Base-by-base conservation (phyloP, 371 early-diverging fungal species). In the Synchytrium microbalum region DNA sequence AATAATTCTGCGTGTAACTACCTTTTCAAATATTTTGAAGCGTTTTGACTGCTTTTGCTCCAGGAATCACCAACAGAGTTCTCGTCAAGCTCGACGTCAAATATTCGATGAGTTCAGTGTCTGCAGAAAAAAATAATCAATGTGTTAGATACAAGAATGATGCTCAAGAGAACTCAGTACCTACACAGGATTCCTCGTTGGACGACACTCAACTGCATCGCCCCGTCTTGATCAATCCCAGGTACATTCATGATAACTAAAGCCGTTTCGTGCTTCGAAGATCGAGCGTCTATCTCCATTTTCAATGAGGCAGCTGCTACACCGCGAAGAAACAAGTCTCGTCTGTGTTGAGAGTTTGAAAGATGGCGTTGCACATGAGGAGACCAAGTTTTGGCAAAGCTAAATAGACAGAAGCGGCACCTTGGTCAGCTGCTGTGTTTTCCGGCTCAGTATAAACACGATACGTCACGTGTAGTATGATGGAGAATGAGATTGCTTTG, bases 231-330 rank as follows among this genome's bases (percentile, higher is more conserved):
- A 19, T 38, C 46, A 38, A 38, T 19, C 24, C 23, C 56, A 24
- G 56, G 56, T 28, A 55, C 28, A 28, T 55, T 55, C 28, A 55
- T 55, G 24, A 55, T 55, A 24, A 55, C 56, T 28, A 55, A 24
- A 28, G 23, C 56, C 5, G 56, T 55, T 13, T 55, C 25, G 13
- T 8, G 5, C 13, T 24, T 28, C 5, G 25, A 5, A 55, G 13
- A 13, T n/a, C 28, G 56, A 13, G 23, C 8, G 8, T 55, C 56
- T 24, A 55, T n/a, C 13, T n/a, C 56, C 5, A 8, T 8, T 28
- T 55, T 55, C 56, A 55, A 55, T 24, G 23, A 28, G 13, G 56
- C 8, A 5, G 28, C 56, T 8, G 56, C 24, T 13, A 13, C 13
- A 55, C 13, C 56, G 5, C 28, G 23, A 8, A 55, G 24, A 24